A percentile compares a stretch with the other conserved stretches of the same genome.
phyloP scores from a whole-genome alignment of 2,329 filamentous ascomycete genomes.

The Tolypocladium ovalisporum region DNA sequence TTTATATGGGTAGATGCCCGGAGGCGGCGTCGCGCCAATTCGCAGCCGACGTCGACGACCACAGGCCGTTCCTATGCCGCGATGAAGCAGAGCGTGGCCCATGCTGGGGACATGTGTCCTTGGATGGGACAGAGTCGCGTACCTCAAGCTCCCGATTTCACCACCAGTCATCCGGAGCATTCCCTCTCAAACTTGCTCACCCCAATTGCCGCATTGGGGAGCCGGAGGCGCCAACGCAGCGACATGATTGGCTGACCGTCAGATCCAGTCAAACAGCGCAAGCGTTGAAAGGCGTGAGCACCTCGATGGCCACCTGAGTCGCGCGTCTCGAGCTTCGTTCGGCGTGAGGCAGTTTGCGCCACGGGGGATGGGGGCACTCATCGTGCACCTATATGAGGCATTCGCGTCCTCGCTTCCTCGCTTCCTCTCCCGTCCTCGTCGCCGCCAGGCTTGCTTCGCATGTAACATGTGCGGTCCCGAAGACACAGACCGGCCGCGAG shows the following conservation, averaged over 20 bases:
- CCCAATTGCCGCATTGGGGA: slow-evolving; percentile 15
- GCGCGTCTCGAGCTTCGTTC: neutral
- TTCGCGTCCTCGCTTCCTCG: neutral
- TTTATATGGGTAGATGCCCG: too few relatives aligned
- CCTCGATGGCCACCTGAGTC: neutral
- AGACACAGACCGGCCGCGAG: slow-evolving; percentile 26
- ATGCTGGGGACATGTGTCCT: neutral
- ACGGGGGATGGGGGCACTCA: neutral
- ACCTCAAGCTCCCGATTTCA: too few relatives aligned
- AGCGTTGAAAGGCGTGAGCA: neutral
- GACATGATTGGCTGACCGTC: slow-evolving; percentile 16
- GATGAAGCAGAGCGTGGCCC: neutral
- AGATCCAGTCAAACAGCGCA: neutral
- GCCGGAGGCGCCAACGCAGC: slow-evolving; percentile 5
- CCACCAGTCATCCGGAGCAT: slow-evolving; percentile 10
- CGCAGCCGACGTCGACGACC: neutral
- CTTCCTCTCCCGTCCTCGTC: neutral
- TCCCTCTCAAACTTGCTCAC: slow-evolving; percentile 25
- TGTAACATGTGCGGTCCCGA: slow-evolving; percentile 34
- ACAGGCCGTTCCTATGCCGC: neutral
- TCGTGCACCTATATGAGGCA: neutral
- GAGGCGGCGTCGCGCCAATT: neutral
- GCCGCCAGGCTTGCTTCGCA: neutral
- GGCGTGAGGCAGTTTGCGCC: neutral
- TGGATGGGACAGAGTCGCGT: neutral